Conservation (phyloP, 495 filamentous ascomycete species). For the Tricharina praecox region DNA sequence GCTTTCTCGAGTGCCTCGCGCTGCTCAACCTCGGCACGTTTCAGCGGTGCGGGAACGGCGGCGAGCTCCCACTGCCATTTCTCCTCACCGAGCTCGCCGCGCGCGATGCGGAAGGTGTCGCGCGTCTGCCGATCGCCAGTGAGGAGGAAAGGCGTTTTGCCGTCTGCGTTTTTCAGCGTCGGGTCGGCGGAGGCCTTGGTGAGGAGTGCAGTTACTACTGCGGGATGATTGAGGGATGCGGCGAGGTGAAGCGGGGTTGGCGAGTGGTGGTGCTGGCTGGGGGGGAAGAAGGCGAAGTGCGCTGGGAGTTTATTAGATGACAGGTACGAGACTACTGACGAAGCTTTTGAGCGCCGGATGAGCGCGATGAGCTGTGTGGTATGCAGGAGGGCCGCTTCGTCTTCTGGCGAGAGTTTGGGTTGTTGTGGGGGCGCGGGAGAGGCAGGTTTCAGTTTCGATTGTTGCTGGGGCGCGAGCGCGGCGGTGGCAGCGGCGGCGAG, state of each 20-base stretch:
- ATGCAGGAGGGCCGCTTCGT: conserved; percentile 62
- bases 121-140: conserved; percentile 72
- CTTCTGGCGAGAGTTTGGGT: conserved; percentile 56
- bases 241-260: conserved; percentile 79
- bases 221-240: conserved; percentile 53
- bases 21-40: conserved; percentile 47
- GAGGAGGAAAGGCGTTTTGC: conserved; percentile 67
- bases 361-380: conserved; percentile 74
- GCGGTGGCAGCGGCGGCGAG: conserved; percentile 29
- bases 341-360: conserved; percentile 77
- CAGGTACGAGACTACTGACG: conserved; percentile 72
- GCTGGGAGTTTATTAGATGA: conserved; percentile 48
- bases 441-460: conserved; percentile 30
- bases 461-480: conserved; percentile 29
- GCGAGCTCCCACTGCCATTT: conserved; percentile 67
- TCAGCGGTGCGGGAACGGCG: conserved; percentile 51
- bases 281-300: conserved; percentile 57
- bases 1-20: conserved; percentile 46
- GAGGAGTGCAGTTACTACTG: conserved; percentile 59
- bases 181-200: conserved; percentile 62
- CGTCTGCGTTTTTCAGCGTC: conserved; percentile 42
- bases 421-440: conserved; percentile 9
- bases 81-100: conserved; percentile 58
- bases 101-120: conserved; percentile 80
- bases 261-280: conserved; percentile 61